Evolutionary conservation across 768 basidiomycete genomes (phyloP).

Genomic region (Hydnomerulius pinastri): DNA sequence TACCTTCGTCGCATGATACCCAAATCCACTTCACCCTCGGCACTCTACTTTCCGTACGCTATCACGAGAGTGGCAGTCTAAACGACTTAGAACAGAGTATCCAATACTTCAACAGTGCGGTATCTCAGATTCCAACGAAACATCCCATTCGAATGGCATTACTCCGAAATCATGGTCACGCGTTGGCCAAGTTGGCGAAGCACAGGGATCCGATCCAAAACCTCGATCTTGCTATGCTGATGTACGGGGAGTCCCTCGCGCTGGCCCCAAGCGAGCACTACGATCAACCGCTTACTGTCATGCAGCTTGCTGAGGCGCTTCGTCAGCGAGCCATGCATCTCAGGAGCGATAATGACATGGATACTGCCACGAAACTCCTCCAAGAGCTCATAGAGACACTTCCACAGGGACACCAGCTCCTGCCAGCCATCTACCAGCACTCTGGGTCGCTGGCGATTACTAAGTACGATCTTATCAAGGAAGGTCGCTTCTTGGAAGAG

Average conservation of each 20-base stretch:
- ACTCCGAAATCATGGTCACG: conserved; percentile 12
- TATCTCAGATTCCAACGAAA: conserved; percentile 13
- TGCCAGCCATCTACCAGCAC: background rate
- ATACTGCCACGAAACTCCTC: conserved; percentile 1
- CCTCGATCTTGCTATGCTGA: conserved; percentile 1
- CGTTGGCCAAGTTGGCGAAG: conserved; percentile 4
- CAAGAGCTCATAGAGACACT: background rate
- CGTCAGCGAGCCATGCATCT: background rate
- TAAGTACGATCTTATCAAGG: background rate
- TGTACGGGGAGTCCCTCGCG: conserved; percentile 7
- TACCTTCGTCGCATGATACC: conserved; percentile 13
- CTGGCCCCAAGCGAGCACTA: conserved; percentile 13
- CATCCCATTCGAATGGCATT: conserved; percentile 6
- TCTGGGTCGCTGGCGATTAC: background rate
- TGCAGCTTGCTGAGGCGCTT: conserved; percentile 5
- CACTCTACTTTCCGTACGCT: conserved; percentile 14
- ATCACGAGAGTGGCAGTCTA: background rate
- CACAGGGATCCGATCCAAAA: background rate
- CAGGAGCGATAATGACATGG: background rate
- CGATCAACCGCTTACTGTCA: background rate
- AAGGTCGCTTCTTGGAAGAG: conserved; percentile 7
- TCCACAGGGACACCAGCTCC: conserved; percentile 5
- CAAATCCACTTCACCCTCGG: conserved; percentile 6
- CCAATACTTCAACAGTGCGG: conserved; percentile 9
- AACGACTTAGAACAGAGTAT: conserved; percentile 19